Evolutionary conservation across 106 monocot genomes (phyloP).

Genomic region (Narthecium ossifragum): DNA sequence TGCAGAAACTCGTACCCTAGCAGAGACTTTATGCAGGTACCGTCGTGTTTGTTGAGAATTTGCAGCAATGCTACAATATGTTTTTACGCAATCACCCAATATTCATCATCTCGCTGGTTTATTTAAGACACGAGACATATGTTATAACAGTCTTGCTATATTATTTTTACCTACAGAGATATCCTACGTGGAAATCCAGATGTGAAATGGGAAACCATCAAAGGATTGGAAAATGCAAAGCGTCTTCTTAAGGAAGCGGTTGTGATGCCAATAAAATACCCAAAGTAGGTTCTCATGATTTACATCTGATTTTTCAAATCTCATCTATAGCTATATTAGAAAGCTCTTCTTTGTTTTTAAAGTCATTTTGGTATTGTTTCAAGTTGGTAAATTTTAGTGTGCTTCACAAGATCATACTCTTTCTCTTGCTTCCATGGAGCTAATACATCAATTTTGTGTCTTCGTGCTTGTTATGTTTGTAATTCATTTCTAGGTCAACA

Average conservation of each 20-base stretch:
- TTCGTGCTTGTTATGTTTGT: no score
- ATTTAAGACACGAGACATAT: no score
- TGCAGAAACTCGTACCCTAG: constrained; percentile 57
- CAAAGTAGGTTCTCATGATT: constrained; percentile 46
- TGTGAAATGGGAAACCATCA: constrained; percentile 98
- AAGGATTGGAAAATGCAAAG: constrained; percentile 94
- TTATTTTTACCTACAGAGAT: constrained; percentile 40
- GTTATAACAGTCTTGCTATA: neutral
- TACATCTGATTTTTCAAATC: no score
- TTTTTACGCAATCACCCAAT: neutral
- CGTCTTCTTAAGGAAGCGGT: constrained; percentile 97
- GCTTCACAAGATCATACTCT: no score
- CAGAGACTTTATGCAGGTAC: constrained; percentile 71
- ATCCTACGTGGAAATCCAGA: constrained; percentile 90
- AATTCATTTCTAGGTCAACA: no score
- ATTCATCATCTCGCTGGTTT: neutral
- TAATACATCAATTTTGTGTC: no score
- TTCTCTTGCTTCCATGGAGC: no score
- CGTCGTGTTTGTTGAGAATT: neutral
- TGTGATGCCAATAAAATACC: constrained; percentile 99
- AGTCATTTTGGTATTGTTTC: no score
- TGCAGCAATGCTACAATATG: no score
- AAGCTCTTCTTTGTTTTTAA: no score
- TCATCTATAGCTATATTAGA: no score
- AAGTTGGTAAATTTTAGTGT: no score